A percentile compares a stretch with the other conserved stretches of the same genome.
Conservation (phyloP, 2,329 filamentous ascomycete species). For the Blastomyces emzantsi region DNA sequence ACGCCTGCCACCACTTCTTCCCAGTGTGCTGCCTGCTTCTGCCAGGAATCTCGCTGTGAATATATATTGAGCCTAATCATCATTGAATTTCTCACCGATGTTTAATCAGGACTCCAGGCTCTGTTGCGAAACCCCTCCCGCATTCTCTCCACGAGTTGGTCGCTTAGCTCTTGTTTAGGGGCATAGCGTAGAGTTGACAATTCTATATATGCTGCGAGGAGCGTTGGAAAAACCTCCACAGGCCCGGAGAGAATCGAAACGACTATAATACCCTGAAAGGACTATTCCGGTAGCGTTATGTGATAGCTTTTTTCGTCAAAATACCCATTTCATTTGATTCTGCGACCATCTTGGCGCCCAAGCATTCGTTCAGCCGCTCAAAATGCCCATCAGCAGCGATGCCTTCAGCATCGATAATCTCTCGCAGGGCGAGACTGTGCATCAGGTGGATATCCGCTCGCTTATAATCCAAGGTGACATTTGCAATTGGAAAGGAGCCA, state of each 20-base stretch:
- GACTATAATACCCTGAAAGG: not conserved
- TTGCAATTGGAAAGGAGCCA: not conserved
- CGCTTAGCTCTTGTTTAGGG: too few relatives aligned
- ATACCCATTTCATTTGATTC: too few relatives aligned
- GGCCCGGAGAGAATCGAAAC: not conserved
- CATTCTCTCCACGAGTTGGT: too few relatives aligned
- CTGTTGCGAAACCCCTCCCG: not conserved
- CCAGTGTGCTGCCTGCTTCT: too few relatives aligned
- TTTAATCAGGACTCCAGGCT: not conserved
- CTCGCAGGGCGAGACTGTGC: not conserved
- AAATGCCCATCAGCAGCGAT: not conserved
- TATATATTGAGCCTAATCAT: too few relatives aligned
- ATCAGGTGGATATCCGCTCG: constrained; percentile 4
- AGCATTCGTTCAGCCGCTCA: not conserved
- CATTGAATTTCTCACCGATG: not conserved
- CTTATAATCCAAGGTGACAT: not conserved
- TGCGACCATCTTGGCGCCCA: not conserved
- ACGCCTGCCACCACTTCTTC: not conserved
- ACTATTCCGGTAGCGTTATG: not conserved
- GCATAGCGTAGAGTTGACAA: not conserved
- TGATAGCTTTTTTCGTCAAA: not conserved
- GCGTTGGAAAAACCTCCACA: not conserved
- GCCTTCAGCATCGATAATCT: not conserved
- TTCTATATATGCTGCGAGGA: not conserved
- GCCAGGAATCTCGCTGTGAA: too few relatives aligned